These are phyloP conservation scores for Rhypophila decipiens DNA, from an alignment of 495 filamentous ascomycete genomes.

Conservation along the genomic window DNA sequence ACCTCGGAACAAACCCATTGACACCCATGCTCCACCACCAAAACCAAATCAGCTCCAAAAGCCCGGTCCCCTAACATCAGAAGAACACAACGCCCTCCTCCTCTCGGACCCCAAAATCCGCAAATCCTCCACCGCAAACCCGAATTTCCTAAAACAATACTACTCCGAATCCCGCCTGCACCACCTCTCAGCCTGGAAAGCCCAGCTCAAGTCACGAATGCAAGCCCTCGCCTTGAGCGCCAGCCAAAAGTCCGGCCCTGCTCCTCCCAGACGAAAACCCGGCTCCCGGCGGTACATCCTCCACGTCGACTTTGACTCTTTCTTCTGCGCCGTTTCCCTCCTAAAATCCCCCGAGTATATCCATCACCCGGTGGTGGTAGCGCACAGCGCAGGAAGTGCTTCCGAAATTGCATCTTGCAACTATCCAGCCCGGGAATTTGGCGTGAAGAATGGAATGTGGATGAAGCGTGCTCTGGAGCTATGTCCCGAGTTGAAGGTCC, in stretches of 20 bases:
- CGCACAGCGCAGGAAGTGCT: constrained; percentile 75
- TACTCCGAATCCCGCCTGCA: constrained; percentile 91
- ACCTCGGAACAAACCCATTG: constrained; percentile 17
- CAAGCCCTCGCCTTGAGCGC: constrained; percentile 59
- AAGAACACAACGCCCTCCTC: constrained; percentile 82
- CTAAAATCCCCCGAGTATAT: constrained; percentile 65
- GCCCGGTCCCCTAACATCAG: constrained; percentile 58
- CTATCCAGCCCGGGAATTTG: constrained; percentile 78
- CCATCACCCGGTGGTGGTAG: constrained; percentile 82
- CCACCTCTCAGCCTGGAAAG: constrained; percentile 93
- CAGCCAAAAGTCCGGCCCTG: constrained; percentile 30
- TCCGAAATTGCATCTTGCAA: constrained; percentile 98
- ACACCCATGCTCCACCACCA: not conserved
- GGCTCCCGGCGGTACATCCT: constrained; percentile 77
- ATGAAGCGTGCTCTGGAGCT: constrained; percentile 82
- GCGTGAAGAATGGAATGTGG: constrained; percentile 98
- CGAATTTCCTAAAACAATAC: constrained; percentile 87
- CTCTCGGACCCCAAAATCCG: constrained; percentile 75
- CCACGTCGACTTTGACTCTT: constrained; percentile 96
- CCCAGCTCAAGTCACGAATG: constrained; percentile 79
- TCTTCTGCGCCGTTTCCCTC: constrained; percentile 90
- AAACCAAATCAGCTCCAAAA: no score
- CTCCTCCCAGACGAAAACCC: constrained; percentile 27
- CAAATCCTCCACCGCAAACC: constrained; percentile 80
- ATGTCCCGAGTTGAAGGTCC: constrained; percentile 75